These are phyloP conservation scores for Pyricularia sp. DNA, from an alignment of 2,329 filamentous ascomycete species.

Conservation along the genomic window DNA sequence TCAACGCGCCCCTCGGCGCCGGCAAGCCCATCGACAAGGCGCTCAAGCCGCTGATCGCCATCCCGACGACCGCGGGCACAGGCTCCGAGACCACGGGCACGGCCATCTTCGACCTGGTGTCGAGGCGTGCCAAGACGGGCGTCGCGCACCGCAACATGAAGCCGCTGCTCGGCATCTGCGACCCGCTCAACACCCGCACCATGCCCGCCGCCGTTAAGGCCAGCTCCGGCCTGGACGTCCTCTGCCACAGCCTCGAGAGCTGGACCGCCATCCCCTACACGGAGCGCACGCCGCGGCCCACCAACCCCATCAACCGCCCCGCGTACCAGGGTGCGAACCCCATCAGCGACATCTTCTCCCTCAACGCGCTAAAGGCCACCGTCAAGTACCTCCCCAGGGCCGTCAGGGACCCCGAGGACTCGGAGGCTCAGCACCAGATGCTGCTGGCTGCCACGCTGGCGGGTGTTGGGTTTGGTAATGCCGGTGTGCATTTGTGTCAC, in stretches of 20 bases:
- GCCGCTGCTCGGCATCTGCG: constrained; percentile 81
- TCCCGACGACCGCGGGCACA: constrained; percentile 79
- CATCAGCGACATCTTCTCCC: constrained; percentile 93
- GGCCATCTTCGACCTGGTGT: constrained; percentile 92
- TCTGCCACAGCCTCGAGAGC: constrained; percentile 91
- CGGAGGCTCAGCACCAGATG: constrained; percentile 93
- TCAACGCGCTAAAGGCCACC: constrained; percentile 73
- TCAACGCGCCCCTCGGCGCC: constrained; percentile 87
- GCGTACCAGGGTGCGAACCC: constrained; percentile 97
- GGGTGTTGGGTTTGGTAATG: constrained; percentile 94
- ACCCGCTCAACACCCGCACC: constrained; percentile 82
- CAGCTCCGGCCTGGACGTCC: constrained; percentile 82
- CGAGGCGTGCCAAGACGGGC: constrained; percentile 86
- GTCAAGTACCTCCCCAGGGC: constrained; percentile 89
- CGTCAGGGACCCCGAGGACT: constrained; percentile 79
- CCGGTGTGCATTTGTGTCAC: constrained; percentile 75
- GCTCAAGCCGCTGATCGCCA: constrained; percentile 68
- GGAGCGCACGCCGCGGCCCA: constrained; percentile 72
- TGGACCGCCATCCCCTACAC: constrained; percentile 97
- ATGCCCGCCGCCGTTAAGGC: constrained; percentile 95
- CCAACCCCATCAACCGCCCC: constrained; percentile 82
- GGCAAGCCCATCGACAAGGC: constrained; percentile 65
- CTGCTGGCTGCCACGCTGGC: constrained; percentile 87
- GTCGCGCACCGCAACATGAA: constrained; percentile 94
- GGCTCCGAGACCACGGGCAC: constrained; percentile 95